Percentiles rank a stretch among this genome's conserved stretches.
These are phyloP conservation scores for Didymella glomerata DNA, from an alignment of 2,329 filamentous ascomycete species.

Conservation along the genomic window DNA sequence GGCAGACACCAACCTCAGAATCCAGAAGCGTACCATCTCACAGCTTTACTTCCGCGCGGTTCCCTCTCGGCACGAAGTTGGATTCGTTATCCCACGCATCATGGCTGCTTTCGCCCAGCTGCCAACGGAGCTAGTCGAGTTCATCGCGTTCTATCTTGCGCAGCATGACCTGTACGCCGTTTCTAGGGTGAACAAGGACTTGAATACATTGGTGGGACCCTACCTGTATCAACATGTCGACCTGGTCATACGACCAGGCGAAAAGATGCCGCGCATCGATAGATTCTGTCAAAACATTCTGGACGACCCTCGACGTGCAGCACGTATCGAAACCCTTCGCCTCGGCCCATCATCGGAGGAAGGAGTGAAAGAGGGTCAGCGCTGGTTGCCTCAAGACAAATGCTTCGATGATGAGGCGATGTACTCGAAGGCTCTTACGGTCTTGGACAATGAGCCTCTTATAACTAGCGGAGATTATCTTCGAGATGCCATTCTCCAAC, in stretches of 20 bases:
- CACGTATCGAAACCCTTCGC: slow-evolving; percentile 32
- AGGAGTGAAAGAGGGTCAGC: slow-evolving; percentile 24
- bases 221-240: slow-evolving; percentile 39
- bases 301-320: slow-evolving; percentile 25
- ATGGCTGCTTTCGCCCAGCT: slow-evolving; percentile 36
- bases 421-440: slow-evolving; percentile 23
- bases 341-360: slow-evolving; percentile 30
- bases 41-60: not conserved
- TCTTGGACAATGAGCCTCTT: slow-evolving; percentile 26
- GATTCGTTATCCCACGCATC: not conserved
- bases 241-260: slow-evolving; percentile 28
- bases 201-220: slow-evolving; percentile 26
- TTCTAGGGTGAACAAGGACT: slow-evolving; percentile 24
- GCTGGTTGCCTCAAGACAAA: slow-evolving; percentile 29
- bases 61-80: not conserved
- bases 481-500: slow-evolving; percentile 27
- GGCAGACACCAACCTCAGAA: slow-evolving; percentile 3
- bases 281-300: slow-evolving; percentile 37
- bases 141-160: slow-evolving; percentile 29
- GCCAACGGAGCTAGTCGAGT: slow-evolving; percentile 38
- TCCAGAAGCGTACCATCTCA: not conserved
- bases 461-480: slow-evolving; percentile 29
- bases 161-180: slow-evolving; percentile 32
- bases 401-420: slow-evolving; percentile 25
- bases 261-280: slow-evolving; percentile 37